phyloP scores from a whole-genome alignment of 805 yeast species.

The Torulaspora gathmanii region DNA sequence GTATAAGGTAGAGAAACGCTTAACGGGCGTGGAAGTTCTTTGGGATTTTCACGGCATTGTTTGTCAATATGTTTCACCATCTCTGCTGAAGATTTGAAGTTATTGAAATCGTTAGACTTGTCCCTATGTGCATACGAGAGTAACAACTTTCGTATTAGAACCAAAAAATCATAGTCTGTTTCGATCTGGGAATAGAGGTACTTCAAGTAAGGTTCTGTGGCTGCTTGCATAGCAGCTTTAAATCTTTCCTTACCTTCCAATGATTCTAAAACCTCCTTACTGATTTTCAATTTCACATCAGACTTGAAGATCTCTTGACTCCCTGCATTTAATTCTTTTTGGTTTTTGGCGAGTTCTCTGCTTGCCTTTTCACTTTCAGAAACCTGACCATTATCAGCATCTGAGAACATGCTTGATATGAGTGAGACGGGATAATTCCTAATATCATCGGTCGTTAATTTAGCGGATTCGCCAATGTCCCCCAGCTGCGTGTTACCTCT shows the following conservation, averaged over 20 bases:
- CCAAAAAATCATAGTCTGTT: slow-evolving; percentile 28
- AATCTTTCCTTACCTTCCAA: slow-evolving; percentile 24
- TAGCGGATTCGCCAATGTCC: slow-evolving; percentile 16
- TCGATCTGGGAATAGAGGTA: slow-evolving; percentile 11
- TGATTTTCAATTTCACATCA: slow-evolving; percentile 4
- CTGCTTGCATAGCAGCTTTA: slow-evolving; percentile 21
- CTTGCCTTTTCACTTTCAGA: slow-evolving; percentile 4
- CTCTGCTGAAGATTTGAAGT: slow-evolving; percentile 11
- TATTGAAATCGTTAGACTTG: slow-evolving; percentile 10
- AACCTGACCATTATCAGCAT: slow-evolving; percentile 2
- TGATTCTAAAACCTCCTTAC: slow-evolving; percentile 11
- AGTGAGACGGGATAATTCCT: slow-evolving; percentile 26
- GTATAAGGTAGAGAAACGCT: slow-evolving; percentile 27
- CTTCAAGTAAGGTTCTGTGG: slow-evolving; percentile 22
- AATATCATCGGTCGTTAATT: slow-evolving; percentile 25
- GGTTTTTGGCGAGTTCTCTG: not conserved
- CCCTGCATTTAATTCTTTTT: not conserved
- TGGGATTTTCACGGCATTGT: slow-evolving; percentile 7
- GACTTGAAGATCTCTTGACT: not conserved
- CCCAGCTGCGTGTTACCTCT: slow-evolving; percentile 9
- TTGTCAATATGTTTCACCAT: slow-evolving; percentile 18
- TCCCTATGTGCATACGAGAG: slow-evolving; percentile 14
- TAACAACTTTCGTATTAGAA: slow-evolving; percentile 15
- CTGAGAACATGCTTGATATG: slow-evolving; percentile 17
- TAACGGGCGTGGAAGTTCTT: slow-evolving; percentile 29